Base-by-base conservation (phyloP, 106 monocot species). In the Dioscorea zingiberensis region DNA sequence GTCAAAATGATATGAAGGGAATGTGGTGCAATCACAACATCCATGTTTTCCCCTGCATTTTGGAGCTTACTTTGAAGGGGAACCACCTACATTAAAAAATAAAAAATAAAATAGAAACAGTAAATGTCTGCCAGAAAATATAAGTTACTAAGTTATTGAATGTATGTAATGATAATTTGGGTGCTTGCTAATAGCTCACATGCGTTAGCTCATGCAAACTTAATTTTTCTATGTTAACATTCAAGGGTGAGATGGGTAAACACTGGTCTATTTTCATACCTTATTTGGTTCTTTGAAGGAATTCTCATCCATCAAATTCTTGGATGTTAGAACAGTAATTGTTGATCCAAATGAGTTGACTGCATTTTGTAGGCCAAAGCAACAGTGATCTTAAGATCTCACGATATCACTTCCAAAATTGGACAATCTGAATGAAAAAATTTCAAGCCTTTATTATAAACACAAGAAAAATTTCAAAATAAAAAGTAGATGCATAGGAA, bases 261-360 rank as follows among this genome's bases (percentile, higher is more conserved):
- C n/a, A n/a, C n/a, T n/a, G n/a, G n/a, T n/a, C n/a, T n/a, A n/a
- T n/a, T n/a, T 38, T 6, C 38, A 38, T 6, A 93, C 88, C 97
- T 92, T 97, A 13, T 83, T 72, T 62, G 97, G 92, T 58, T 60
- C 55, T 19, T 54, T 58, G 66, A 97, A 97, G 24, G 97, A 88
- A 65, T 97, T 97, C 63, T 88, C 97, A 78, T 91, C 97, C 74
- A 54, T 80, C 61, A 81, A 47, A 56, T 74, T 63, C 26, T 59
- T 62, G 10, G 90, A 91, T 7, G 81, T 92, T 16, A 97, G 84
- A 2, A 82, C 48, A 8, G 84, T 88, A 47, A 66, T 81, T 46
- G 68, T 78, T 54, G 91, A 87, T 58, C 77, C 83, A 24, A 10
- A 57, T 48, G 72, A 58, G 62, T 78, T 60, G 46, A 92, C 27